Evolutionary conservation across 352 stramenopile genomes (phyloP), one percentile per base, ranked within the genome.

Genomic region (Pythium sukuiense): DNA sequence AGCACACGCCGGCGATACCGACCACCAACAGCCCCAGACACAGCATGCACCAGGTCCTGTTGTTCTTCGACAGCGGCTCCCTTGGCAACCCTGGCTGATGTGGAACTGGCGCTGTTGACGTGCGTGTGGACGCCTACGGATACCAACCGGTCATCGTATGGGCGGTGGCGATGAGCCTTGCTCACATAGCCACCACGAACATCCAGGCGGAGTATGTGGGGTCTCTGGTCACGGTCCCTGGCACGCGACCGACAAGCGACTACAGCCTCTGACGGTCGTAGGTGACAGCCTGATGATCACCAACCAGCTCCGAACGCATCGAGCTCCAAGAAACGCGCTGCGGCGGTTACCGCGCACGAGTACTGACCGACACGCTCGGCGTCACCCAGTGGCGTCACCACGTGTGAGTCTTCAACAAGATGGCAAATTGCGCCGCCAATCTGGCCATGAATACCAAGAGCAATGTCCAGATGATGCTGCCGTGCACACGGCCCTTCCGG

Each of bases 271-370:
- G 1, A 26, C 27, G 7, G 56, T 43, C 14, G 55, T 62, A 24
- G 56, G 56, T 29, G 56, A 62, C 29, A 62, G 56, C 26, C 3
- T 12, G 3, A 24, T 62, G 20, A 62, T 62, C 30, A 52, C 55
- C n/a, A 3, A 3, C 13, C 37, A 54, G 29, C n/a, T 54, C 2
- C 0, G 14, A 0, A 13, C 1, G 14, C n/a, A 30, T 9, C 37
- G 41, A 2, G 3, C 56, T 12, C 56, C 56, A 4, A 24, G n/a
- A 3, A 7, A 35, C 13, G n/a, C n/a, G n/a, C n/a, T n/a, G n/a
- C n/a, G n/a, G n/a, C n/a, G 20, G 2, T 3, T 3, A 5, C 1
- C 3, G 26, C 9, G 27, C 56, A 16, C 24, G 24, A 9, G 6
- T 35, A 5, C 12, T 54, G 4, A 26, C 32, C 11, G 20, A 54